These are phyloP conservation scores for Arxiozyma heterogenica DNA, from an alignment of 1,139 yeast genomes.

Conservation along the genomic window DNA sequence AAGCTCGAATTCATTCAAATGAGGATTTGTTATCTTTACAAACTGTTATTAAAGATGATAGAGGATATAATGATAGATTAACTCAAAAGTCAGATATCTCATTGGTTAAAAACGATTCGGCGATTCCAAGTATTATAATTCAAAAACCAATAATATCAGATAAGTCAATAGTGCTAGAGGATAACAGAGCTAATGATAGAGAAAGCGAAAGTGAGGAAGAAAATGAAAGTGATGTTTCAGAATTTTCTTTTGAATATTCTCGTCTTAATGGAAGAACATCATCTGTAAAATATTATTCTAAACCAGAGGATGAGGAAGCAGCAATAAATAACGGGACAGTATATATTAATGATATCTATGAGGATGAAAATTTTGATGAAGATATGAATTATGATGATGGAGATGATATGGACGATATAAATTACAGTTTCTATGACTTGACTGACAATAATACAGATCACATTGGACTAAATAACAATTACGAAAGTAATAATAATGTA, in stretches of 20 bases:
- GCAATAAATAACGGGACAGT: constrained; percentile 8
- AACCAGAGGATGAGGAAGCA: constrained; percentile 21
- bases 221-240: constrained; percentile 31
- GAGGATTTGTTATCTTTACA: constrained; percentile 20
- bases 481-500: not conserved
- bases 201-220: constrained; percentile 12
- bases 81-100: not conserved
- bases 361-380: constrained; percentile 46
- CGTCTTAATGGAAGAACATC: constrained; percentile 49
- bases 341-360: constrained; percentile 35
- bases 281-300: constrained; percentile 49
- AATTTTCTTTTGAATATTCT: constrained; percentile 52
- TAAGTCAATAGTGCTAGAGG: not conserved
- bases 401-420: constrained; percentile 34
- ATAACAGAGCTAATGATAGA: constrained; percentile 3
- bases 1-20: constrained; percentile 26
- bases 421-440: constrained; percentile 10
- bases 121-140: not conserved
- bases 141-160: constrained; percentile 1
- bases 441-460: not conserved
- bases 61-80: not conserved
- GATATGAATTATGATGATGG: constrained; percentile 40
- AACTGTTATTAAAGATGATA: not conserved
- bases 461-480: not conserved
- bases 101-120: not conserved